phyloP scores from a whole-genome alignment of 2,329 filamentous ascomycete species.

The Aspergillus sp. region DNA sequence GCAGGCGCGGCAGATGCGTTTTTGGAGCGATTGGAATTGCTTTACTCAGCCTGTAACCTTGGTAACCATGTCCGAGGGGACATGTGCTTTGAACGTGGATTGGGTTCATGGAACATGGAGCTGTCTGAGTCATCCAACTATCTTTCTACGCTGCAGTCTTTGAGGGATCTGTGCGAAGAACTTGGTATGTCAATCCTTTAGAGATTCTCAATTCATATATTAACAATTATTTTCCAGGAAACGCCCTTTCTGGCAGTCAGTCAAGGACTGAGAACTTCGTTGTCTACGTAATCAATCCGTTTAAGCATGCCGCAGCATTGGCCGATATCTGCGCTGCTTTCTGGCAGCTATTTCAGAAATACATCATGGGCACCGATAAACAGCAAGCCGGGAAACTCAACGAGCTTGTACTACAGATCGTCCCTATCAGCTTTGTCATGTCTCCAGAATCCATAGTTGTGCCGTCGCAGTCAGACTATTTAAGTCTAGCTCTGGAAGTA shows the following conservation, averaged over 20 bases:
- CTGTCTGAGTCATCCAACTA: slow-evolving; percentile 23
- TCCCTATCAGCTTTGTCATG: slow-evolving; percentile 50
- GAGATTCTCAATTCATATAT: neutral
- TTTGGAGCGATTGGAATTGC: slow-evolving; percentile 46
- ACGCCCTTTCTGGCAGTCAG: slow-evolving; percentile 27
- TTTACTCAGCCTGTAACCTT: slow-evolving; percentile 53
- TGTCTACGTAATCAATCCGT: slow-evolving; percentile 55
- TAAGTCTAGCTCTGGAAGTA: slow-evolving; percentile 49
- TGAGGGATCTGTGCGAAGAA: slow-evolving; percentile 29
- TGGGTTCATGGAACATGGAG: slow-evolving; percentile 30
- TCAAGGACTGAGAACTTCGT: slow-evolving; percentile 41
- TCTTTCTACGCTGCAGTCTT: slow-evolving; percentile 26
- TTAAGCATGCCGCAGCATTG: slow-evolving; percentile 39
- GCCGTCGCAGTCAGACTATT: slow-evolving; percentile 43
- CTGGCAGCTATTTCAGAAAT: slow-evolving; percentile 50
- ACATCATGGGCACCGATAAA: slow-evolving; percentile 36
- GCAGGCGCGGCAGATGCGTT: slow-evolving; percentile 45
- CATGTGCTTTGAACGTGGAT: slow-evolving; percentile 32
- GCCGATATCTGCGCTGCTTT: slow-evolving; percentile 53
- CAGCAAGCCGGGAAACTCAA: slow-evolving; percentile 24
- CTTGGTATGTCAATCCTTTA: slow-evolving; percentile 24
- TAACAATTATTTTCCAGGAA: slow-evolving; percentile 21
- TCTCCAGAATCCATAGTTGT: slow-evolving; percentile 47
- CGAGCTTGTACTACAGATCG: slow-evolving; percentile 52
- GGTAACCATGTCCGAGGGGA: slow-evolving; percentile 45